Percentiles rank a stretch among this genome's conserved stretches.
Conservation (phyloP, 2,329 filamentous ascomycete species). For the Colletotrichum truncatum region DNA sequence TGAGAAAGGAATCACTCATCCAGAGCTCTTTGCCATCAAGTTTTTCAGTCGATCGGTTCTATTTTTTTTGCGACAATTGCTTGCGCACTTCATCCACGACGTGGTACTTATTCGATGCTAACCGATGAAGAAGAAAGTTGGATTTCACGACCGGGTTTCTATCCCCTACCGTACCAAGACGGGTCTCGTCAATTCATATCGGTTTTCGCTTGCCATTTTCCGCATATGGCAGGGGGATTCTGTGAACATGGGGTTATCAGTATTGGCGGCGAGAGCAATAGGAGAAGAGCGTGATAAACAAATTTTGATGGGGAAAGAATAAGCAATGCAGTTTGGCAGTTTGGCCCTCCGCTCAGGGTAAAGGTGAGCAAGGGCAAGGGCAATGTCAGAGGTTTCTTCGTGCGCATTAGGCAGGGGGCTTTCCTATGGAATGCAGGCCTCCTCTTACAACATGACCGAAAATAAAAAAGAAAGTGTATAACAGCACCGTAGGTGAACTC, state of each 20-base stretch:
- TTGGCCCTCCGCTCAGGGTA: background rate
- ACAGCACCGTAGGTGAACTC: background rate
- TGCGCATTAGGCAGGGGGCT: background rate
- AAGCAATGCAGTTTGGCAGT: conserved; percentile 1
- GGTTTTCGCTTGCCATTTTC: too few species aligned
- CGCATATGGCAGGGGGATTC: too few species aligned
- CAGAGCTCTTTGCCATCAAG: background rate
- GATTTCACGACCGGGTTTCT: background rate
- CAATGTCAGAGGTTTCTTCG: background rate
- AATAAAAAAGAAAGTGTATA: conserved; percentile 13
- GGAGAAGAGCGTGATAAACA: background rate
- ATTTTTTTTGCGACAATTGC: background rate
- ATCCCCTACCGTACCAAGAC: too few species aligned
- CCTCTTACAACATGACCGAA: background rate
- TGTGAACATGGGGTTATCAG: background rate
- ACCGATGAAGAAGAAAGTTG: background rate
- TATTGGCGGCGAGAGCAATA: background rate
- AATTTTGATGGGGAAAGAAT: background rate
- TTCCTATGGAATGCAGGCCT: conserved; percentile 8
- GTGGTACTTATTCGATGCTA: background rate
- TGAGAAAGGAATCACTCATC: background rate
- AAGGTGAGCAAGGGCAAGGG: background rate
- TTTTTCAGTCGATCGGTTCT: background rate
- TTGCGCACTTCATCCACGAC: background rate
- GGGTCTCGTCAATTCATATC: too few species aligned